Percentiles rank a stretch among this genome's conserved stretches.
phyloP scores from a whole-genome alignment of 2,329 filamentous ascomycete species.

The Cladosporium sp. region DNA sequence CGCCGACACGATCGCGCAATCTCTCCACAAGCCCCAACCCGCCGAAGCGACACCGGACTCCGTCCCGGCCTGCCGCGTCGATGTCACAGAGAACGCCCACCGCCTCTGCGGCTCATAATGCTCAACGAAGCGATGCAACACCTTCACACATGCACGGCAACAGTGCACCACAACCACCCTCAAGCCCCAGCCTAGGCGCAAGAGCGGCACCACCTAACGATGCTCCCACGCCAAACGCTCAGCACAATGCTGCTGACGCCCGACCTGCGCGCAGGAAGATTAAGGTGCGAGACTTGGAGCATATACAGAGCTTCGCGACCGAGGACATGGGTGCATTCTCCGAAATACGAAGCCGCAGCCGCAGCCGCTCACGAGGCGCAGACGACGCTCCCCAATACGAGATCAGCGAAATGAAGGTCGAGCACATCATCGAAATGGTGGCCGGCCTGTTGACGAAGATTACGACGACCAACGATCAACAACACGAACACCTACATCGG shows the following conservation, averaged over 20 bases:
- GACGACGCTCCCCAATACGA: slow-evolving; percentile 72
- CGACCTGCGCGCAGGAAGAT: slow-evolving; percentile 60
- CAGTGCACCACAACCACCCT: slow-evolving; percentile 1
- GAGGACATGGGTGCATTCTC: slow-evolving; percentile 68
- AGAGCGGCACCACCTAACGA: slow-evolving; percentile 30
- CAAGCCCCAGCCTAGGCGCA: slow-evolving; percentile 18
- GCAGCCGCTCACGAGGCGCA: slow-evolving; percentile 46
- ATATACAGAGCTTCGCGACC: slow-evolving; percentile 85
- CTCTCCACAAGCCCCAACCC: slow-evolving; percentile 26
- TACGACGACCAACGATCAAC: slow-evolving; percentile 90
- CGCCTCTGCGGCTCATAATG: slow-evolving; percentile 14
- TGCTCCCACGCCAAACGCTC: slow-evolving; percentile 32
- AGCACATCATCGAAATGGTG: slow-evolving; percentile 98
- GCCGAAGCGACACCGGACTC: slow-evolving; percentile 32
- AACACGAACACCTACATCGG: slow-evolving; percentile 88
- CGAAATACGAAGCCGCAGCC: slow-evolving; percentile 45
- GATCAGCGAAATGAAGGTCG: slow-evolving; percentile 95
- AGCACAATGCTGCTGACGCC: slow-evolving; percentile 37
- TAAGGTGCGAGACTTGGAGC: slow-evolving; percentile 82
- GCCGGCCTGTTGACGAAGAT: slow-evolving; percentile 95
- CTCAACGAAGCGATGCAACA: slow-evolving; percentile 11
- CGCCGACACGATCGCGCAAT: slow-evolving; percentile 28
- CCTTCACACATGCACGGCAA: slow-evolving; percentile 20
- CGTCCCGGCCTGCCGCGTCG: slow-evolving; percentile 29
- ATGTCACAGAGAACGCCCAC: slow-evolving; percentile 39